A percentile compares a stretch with the other conserved stretches of the same genome.
phyloP scores from a whole-genome alignment of 345 rosid genomes.

The Xanthoceras sorbifolium region DNA sequence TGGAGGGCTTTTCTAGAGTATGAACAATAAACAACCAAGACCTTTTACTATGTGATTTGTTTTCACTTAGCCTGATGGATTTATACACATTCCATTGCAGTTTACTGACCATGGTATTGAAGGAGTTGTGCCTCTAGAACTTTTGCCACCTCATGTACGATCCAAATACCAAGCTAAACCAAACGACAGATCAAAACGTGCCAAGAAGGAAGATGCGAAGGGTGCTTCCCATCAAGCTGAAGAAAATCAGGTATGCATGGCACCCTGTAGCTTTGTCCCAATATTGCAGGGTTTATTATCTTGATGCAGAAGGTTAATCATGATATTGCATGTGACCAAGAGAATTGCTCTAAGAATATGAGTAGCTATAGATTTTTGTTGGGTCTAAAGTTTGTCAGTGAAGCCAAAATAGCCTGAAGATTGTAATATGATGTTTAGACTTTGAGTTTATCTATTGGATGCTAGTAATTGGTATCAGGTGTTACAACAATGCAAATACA shows the following conservation, averaged over 20 bases:
- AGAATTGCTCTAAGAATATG: not conserved
- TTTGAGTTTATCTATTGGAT: not conserved
- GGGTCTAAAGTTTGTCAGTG: not conserved
- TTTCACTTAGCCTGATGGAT: constrained; percentile 9
- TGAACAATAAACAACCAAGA: constrained; percentile 10
- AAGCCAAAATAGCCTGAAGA: not conserved
- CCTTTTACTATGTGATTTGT: not conserved
- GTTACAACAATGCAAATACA: not conserved
- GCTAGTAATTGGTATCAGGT: not conserved
- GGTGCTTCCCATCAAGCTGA: constrained; percentile 54
- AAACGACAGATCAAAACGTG: constrained; percentile 85
- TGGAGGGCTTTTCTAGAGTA: constrained; percentile 97
- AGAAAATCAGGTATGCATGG: constrained; percentile 58
- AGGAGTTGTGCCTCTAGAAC: constrained; percentile 94
- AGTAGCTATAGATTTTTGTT: not conserved
- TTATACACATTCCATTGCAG: constrained; percentile 44
- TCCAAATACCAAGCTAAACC: constrained; percentile 88
- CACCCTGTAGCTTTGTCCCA: constrained; percentile 8
- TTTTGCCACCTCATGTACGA: constrained; percentile 71
- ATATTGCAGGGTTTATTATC: not conserved
- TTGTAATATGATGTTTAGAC: not conserved
- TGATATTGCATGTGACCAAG: not conserved
- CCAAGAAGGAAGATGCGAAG: constrained; percentile 82
- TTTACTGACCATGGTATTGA: constrained; percentile 92
- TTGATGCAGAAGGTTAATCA: not conserved